Conservation (phyloP, 192 early-diverging fungal species). For the Diversispora epigaea region DNA sequence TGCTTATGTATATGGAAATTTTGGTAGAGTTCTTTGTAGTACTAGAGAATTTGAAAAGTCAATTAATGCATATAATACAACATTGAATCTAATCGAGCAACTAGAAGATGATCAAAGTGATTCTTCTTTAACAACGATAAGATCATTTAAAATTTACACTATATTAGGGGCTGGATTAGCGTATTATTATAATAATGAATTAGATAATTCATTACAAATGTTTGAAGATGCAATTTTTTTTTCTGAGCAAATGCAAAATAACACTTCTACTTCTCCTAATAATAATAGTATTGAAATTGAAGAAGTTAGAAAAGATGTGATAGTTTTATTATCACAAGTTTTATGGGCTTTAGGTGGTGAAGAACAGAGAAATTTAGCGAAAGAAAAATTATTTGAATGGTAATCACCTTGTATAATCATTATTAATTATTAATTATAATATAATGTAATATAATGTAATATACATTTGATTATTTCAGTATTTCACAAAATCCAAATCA, state of each 20-base stretch:
- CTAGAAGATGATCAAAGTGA: constrained; percentile 15
- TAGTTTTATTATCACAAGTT: constrained; percentile 79
- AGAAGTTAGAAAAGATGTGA: constrained; percentile 60
- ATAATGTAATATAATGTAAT: neutral
- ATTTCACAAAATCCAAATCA: constrained; percentile 55
- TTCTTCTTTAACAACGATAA: neutral
- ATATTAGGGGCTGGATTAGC: constrained; percentile 71
- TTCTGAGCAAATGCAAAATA: no score
- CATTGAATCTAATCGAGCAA: constrained; percentile 36
- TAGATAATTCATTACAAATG: constrained; percentile 65
- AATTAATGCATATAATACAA: constrained; percentile 50
- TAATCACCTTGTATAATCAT: constrained; percentile 34
- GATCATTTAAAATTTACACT: constrained; percentile 37
- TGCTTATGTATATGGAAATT: constrained; percentile 59
- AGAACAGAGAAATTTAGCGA: constrained; percentile 75
- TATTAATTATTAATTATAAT: constrained; percentile 9
- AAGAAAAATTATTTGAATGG: constrained; percentile 76
- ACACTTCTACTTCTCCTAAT: neutral
- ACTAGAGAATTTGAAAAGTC: constrained; percentile 59
- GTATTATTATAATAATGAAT: constrained; percentile 67
- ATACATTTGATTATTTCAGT: constrained; percentile 34
- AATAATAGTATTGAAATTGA: constrained; percentile 36
- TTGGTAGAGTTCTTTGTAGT: constrained; percentile 69
- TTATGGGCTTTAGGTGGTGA: constrained; percentile 84
- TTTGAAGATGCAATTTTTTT: constrained; percentile 68